Evolutionary conservation across 176 grass and related monocot genomes (phyloP), one percentile per base, ranked within the genome.

Genomic region (Juncus effusus): DNA sequence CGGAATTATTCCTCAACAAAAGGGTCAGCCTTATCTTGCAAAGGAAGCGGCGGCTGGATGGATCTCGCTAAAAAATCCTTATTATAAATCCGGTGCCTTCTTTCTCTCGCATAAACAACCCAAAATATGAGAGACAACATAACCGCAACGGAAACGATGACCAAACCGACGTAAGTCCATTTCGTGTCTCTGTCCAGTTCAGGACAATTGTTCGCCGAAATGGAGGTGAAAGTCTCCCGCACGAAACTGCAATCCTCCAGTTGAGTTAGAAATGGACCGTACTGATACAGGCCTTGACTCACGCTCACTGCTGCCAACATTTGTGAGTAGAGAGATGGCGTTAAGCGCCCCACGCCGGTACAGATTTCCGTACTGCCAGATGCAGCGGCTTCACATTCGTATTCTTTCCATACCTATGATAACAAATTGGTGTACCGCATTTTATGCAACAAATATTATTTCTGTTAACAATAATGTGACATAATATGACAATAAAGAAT

Each of bases 181-280:
- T 68, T 79, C 51, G 35, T 79, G 64, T 84, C 49, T 58, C 38
- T 37, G 15, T 76, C 76, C 3, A 84, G 76, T 10, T 51, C 65
- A 5, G 82, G 82, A 52, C 82, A 84, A 36, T 84, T 64, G 51
- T 80, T 72, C 4, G 55, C 45, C 3, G 60, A 58, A 41, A 84
- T 80, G 2, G 42, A 39, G 16, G 59, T 41, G n/a, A 84, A 84
- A 10, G 82, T 84, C 16, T 80, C 62, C 1, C 81, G 75, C 28
- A 79, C 94, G 44, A 99, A 99, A 15, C 51, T 80, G 89, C 94
- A 99, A 78, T 99, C 89, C 77, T 84, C 77, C 38, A 99, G 83
- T 52, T 82, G 61, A 54, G 77, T 80, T 3, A 93, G 78, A 72
- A 99, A 93, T 3, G 94, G 94, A 49, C 85, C 83, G 54, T 76